Conservation (phyloP, 371 early-diverging fungal species). For the Mortierella sp. region DNA sequence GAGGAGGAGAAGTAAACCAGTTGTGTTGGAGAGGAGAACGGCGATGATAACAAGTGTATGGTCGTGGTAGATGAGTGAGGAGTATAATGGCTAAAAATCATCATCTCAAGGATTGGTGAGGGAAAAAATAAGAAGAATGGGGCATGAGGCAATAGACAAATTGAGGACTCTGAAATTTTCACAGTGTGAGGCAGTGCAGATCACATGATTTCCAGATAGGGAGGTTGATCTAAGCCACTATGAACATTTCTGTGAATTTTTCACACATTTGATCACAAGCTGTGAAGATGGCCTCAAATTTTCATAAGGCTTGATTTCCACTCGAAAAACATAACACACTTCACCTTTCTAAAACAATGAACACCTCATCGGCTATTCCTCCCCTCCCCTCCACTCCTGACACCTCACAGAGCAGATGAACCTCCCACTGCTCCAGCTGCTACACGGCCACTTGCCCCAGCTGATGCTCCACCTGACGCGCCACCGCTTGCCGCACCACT, state of each 20-base stretch:
- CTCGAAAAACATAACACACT: background rate
- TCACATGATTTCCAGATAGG: no score
- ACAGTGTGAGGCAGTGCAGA: constrained; percentile 4
- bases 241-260: no score
- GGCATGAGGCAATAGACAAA: no score
- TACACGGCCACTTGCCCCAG: background rate
- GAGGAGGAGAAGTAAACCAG: no score
- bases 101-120: no score
- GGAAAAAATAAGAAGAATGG: no score
- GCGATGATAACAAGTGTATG: no score
- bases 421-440: background rate
- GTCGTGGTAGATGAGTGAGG: no score
- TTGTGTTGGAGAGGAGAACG: no score
- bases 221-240: no score
- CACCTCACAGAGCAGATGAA: background rate
- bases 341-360: background rate
- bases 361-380: background rate
- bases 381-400: background rate
- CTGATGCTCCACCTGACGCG: background rate
- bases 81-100: no score
- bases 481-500: background rate
- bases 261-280: background rate
- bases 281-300: background rate
- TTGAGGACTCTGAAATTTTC: background rate
- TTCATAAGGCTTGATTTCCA: background rate